Evolutionary conservation across 495 filamentous ascomycete species (phyloP).

Genomic region (Trichoderma reesei): DNA sequence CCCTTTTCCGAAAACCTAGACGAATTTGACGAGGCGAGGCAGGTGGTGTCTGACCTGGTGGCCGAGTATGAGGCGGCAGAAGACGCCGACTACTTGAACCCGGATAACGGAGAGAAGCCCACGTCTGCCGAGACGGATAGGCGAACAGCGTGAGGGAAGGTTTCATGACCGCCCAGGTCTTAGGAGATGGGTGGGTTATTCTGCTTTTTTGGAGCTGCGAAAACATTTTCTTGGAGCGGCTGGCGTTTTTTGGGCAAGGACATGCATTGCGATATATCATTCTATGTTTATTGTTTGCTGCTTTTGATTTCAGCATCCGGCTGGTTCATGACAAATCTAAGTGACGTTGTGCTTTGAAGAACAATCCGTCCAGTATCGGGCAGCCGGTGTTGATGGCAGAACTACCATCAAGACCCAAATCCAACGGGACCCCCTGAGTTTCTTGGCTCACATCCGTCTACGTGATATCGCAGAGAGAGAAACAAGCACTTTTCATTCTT

Average conservation of each 20-base stretch:
- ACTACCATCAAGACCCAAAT: too few species aligned
- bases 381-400: too few species aligned
- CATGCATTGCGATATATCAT: neutral
- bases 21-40: conserved; percentile 89
- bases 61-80: conserved; percentile 95
- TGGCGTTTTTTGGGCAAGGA: neutral
- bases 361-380: too few species aligned
- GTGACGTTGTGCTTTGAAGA: neutral
- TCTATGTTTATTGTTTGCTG: neutral
- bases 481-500: too few species aligned
- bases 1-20: conserved; percentile 83
- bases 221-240: conserved; percentile 4
- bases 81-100: conserved; percentile 73
- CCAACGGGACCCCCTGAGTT: too few species aligned
- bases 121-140: conserved; percentile 37
- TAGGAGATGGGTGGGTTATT: neutral
- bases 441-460: too few species aligned
- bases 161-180: too few species aligned
- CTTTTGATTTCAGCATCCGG: conserved; percentile 1
- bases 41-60: conserved; percentile 80
- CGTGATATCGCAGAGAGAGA: too few species aligned
- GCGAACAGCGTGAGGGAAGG: conserved; percentile 22
- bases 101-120: conserved; percentile 42
- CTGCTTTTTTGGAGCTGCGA: neutral
- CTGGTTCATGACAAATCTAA: neutral